These are phyloP conservation scores for Hypoxylon trugodes DNA, from an alignment of 495 filamentous ascomycete genomes.

Conservation along the genomic window DNA sequence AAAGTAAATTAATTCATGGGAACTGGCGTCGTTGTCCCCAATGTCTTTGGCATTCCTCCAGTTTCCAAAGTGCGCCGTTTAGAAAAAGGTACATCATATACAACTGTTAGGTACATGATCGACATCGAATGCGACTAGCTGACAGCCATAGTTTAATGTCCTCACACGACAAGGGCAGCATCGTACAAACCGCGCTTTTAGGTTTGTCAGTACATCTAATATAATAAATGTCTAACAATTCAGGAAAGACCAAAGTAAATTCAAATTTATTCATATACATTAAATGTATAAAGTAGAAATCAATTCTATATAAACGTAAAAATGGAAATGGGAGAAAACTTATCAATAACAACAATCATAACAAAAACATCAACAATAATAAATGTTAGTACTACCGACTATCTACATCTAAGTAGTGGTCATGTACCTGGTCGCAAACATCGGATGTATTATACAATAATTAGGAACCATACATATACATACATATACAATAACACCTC, in stretches of 20 bases:
- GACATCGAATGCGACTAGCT: conserved; percentile 37
- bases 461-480: not conserved
- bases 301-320: too few species aligned
- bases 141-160: conserved; percentile 20
- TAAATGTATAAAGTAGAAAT: too few species aligned
- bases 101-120: conserved; percentile 13
- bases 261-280: too few species aligned
- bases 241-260: not conserved
- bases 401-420: too few species aligned
- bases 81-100: conserved; percentile 34
- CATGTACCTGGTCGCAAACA: conserved; percentile 37
- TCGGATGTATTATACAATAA: not conserved
- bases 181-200: conserved; percentile 19
- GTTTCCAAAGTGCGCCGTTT: conserved; percentile 32
- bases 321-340: too few species aligned
- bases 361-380: too few species aligned
- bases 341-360: too few species aligned
- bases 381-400: too few species aligned
- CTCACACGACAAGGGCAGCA: conserved; percentile 24
- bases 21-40: not conserved
- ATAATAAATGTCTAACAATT: not conserved
- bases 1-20: not conserved
- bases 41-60: conserved; percentile 33
- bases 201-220: not conserved
- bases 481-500: conserved; percentile 1